Evolutionary conservation across 345 rosid genomes (phyloP), one percentile per base, ranked within the genome.

Genomic region (Fremontodendron californicum): DNA sequence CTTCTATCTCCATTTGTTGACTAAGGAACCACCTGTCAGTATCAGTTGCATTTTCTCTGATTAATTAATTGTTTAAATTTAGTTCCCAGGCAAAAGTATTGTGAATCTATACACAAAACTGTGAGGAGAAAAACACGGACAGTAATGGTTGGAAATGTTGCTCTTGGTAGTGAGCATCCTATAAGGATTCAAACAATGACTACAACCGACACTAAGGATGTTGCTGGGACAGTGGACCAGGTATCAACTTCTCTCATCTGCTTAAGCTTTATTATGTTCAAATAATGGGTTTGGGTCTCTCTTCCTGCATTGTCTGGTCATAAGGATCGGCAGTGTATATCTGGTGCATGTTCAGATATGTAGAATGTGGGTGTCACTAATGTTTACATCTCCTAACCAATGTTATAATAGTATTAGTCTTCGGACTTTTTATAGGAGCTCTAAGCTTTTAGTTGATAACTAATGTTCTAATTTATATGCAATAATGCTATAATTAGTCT

Each of bases 171-270:
- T 71, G 93, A 95, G 12, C 96, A 95, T 87, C 99, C 99, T 6
- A 84, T 95, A 51, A 89, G 97, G 81, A 86, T 95, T 80, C 99
- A 95, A 64, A 93, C 99, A 2, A 95, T 95, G 99, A 95, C 99
- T 71, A 95, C 98, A 61, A 78, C 85, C 0, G 96, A 95, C 82
- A 95, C 99, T 10, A 93, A 92, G 82, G 92, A 95, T 82, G 85
- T 93, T 78, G 85, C 97, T 82, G 97, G 78, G 25, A 93, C 98
- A 70, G 94, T 95, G 77, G 98, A 92, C 75, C 85, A 95, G 98
- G 99, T 95, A 82, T 63, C 51, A 74, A 29, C 31, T 42, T 73
- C 29, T 67, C 67, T 21, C 12, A 6, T 37, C n/a, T 9, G 66
- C 13, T 80, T 72, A 64, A 45, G 58, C 31, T 43, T 31, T 74